Conservation (phyloP, 495 filamentous ascomycete species). For the Trichoderma orchidacearum region DNA sequence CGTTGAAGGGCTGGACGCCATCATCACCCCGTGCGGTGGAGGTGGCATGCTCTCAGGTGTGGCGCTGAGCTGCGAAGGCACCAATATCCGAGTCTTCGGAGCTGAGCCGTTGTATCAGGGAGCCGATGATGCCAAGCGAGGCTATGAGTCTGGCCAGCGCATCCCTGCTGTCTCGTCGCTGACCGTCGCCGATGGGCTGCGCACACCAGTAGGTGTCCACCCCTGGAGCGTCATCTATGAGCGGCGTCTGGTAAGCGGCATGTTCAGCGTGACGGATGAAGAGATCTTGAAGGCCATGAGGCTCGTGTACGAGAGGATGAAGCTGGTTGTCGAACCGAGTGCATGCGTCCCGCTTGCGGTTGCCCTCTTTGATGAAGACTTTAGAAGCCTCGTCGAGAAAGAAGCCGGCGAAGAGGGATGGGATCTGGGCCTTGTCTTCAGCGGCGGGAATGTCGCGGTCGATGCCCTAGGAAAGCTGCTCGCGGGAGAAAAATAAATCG, state of each 20-base stretch:
- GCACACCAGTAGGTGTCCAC: conserved; percentile 65
- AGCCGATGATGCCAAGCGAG: conserved; percentile 67
- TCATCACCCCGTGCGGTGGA: conserved; percentile 78
- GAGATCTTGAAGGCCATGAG: conserved; percentile 68
- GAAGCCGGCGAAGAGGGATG: conserved; percentile 63
- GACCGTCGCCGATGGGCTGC: conserved; percentile 82
- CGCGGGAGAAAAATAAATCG: conserved; percentile 7
- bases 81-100: conserved; percentile 65
- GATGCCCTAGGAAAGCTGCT: conserved; percentile 62
- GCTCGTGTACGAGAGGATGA: conserved; percentile 78
- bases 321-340: conserved; percentile 85
- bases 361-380: conserved; percentile 74
- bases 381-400: conserved; percentile 51
- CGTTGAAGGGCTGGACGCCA: conserved; percentile 46
- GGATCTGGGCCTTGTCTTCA: conserved; percentile 80
- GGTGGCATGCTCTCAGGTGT: conserved; percentile 80
- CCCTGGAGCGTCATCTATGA: conserved; percentile 79
- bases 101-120: conserved; percentile 77
- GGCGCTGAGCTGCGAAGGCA: conserved; percentile 58
- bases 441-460: conserved; percentile 81
- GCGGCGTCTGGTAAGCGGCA: conserved; percentile 49
- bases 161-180: conserved; percentile 54
- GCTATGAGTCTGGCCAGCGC: conserved; percentile 45
- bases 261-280: conserved; percentile 69
- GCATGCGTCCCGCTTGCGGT: conserved; percentile 76